Conservation (phyloP, 495 filamentous ascomycete species). For the Aspergillus asperescens region DNA sequence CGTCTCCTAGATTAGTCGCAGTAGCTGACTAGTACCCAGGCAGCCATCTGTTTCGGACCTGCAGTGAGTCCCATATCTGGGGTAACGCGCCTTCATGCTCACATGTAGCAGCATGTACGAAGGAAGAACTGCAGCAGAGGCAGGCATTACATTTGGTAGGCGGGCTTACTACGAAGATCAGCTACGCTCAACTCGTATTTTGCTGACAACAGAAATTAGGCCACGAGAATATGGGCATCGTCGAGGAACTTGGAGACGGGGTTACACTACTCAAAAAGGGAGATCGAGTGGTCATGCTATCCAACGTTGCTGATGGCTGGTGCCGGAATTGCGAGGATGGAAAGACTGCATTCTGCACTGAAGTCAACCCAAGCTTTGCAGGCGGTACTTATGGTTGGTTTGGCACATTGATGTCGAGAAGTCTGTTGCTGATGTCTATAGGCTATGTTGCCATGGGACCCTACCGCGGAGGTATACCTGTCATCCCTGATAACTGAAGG, state of each 20-base stretch:
- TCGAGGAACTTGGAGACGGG: slow-evolving; percentile 39
- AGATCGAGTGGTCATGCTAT: slow-evolving; percentile 53
- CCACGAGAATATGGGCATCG: slow-evolving; percentile 54
- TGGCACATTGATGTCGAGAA: neutral
- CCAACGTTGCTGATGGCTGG: slow-evolving; percentile 54
- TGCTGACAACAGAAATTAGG: too few species aligned
- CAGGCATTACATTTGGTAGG: slow-evolving; percentile 48
- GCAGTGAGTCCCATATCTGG: slow-evolving; percentile 22
- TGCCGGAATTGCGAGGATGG: slow-evolving; percentile 57
- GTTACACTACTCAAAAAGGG: slow-evolving; percentile 48
- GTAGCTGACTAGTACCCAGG: slow-evolving; percentile 12
- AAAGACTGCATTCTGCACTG: slow-evolving; percentile 52
- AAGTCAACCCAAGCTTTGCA: slow-evolving; percentile 55
- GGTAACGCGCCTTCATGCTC: slow-evolving; percentile 3
- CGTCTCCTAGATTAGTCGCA: neutral
- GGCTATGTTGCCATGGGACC: slow-evolving; percentile 57
- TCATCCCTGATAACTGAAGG: neutral
- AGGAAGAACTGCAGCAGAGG: slow-evolving; percentile 46
- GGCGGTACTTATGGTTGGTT: slow-evolving; percentile 50
- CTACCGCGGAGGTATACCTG: slow-evolving; percentile 41
- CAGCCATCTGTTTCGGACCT: slow-evolving; percentile 48
- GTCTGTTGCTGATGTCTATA: slow-evolving; percentile 8
- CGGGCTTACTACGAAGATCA: too few species aligned
- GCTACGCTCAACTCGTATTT: neutral
- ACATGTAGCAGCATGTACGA: slow-evolving; percentile 44